These are phyloP conservation scores for Heimioporus sp. DNA, from an alignment of 768 basidiomycete genomes.

Conservation along the genomic window DNA sequence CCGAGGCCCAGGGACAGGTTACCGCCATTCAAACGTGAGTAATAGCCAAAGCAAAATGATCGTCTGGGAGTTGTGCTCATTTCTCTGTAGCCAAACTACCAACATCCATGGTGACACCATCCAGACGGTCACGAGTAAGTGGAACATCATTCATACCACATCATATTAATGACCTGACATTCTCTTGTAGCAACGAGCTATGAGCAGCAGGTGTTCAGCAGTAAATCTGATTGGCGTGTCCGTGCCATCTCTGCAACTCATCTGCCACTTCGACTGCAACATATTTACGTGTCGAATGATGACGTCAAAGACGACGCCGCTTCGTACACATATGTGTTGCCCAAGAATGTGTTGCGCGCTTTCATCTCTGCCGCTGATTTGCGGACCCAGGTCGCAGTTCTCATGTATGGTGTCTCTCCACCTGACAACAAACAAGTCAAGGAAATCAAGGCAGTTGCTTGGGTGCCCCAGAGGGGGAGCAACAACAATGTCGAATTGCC, in stretches of 20 bases:
- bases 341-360: constrained; percentile 93
- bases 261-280: constrained; percentile 91
- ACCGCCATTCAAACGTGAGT: constrained; percentile 90
- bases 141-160: neutral
- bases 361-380: constrained; percentile 94
- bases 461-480: constrained; percentile 96
- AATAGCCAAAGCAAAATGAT: neutral
- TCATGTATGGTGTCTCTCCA: constrained; percentile 89
- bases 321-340: constrained; percentile 92
- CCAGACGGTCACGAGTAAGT: constrained; percentile 87
- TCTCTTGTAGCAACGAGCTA: constrained; percentile 78
- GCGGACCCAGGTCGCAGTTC: constrained; percentile 94
- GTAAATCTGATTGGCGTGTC: constrained; percentile 99
- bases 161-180: neutral
- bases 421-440: constrained; percentile 98
- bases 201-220: constrained; percentile 97
- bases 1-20: constrained; percentile 91
- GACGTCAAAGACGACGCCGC: constrained; percentile 98
- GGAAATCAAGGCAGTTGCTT: constrained; percentile 97
- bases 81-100: constrained; percentile 71
- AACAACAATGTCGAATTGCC: constrained; percentile 95
- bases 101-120: constrained; percentile 97
- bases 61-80: constrained; percentile 3
- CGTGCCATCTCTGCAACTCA: constrained; percentile 98
- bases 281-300: constrained; percentile 99